Conservation (phyloP, 345 rosid species). For the Orychophragmus violaceus region DNA sequence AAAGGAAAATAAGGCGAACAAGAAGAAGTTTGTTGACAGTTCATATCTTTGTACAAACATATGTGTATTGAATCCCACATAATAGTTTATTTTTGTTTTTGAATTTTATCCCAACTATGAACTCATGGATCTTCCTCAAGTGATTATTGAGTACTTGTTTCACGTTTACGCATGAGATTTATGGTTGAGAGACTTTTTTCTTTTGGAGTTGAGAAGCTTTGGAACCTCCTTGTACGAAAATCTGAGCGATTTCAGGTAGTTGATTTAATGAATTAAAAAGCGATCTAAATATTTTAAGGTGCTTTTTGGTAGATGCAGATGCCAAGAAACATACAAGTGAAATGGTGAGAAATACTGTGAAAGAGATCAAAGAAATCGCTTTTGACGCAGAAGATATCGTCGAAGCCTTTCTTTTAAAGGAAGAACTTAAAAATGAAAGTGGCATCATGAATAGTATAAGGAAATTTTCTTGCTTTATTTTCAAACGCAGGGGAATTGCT, state of each 20-base stretch:
- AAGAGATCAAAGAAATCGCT: not conserved
- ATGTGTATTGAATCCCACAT: too few species aligned
- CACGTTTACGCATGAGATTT: not conserved
- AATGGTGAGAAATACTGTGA: not conserved
- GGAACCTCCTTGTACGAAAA: not conserved
- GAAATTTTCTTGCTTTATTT: not conserved
- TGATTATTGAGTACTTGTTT: not conserved
- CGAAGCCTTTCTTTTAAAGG: constrained; percentile 15
- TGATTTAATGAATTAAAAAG: not conserved
- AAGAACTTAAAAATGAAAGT: not conserved
- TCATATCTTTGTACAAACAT: too few species aligned
- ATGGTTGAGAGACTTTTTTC: constrained; percentile 38
- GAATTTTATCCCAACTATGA: not conserved
- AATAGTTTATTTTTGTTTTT: too few species aligned
- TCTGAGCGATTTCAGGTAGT: not conserved
- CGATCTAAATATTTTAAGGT: not conserved
- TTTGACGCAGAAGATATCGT: not conserved
- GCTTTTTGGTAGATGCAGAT: not conserved
- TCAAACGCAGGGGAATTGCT: not conserved
- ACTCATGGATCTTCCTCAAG: not conserved
- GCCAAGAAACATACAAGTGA: not conserved
- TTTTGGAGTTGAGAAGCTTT: constrained; percentile 23
- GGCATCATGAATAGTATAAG: not conserved
- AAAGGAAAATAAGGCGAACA: too few species aligned
- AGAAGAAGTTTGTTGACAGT: too few species aligned